A percentile compares a stretch with the other conserved stretches of the same genome.
Conservation (phyloP, 768 basidiomycete genomes). For the Leccinum variicolor region DNA sequence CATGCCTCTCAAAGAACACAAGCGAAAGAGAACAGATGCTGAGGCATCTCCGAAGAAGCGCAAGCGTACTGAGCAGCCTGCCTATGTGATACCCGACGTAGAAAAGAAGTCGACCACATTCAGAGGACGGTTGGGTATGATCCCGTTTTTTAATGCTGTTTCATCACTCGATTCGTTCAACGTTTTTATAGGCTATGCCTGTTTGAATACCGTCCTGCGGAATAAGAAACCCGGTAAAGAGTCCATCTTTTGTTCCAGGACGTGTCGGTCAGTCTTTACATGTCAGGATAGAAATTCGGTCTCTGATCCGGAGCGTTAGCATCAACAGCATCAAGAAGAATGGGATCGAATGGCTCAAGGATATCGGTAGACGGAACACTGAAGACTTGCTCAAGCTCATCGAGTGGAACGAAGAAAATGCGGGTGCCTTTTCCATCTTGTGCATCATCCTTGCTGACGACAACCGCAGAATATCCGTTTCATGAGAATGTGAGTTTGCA, state of each 20-base stretch:
- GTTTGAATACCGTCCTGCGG: slow-evolving; percentile 80
- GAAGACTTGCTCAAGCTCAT: slow-evolving; percentile 71
- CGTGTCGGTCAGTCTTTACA: slow-evolving; percentile 45
- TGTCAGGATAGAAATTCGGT: not conserved
- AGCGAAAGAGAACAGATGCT: slow-evolving; percentile 9
- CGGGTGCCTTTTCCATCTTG: slow-evolving; percentile 23
- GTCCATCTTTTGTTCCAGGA: slow-evolving; percentile 73
- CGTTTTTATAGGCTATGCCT: slow-evolving; percentile 59
- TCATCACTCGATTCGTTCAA: slow-evolving; percentile 1
- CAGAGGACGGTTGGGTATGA: slow-evolving; percentile 56
- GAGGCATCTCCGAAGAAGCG: slow-evolving; percentile 25
- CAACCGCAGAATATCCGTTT: slow-evolving; percentile 65
- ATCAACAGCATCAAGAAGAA: slow-evolving; percentile 77
- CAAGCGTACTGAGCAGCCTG: slow-evolving; percentile 38
- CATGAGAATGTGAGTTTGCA: slow-evolving; percentile 54
- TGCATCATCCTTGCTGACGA: not conserved
- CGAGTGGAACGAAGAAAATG: slow-evolving; percentile 90
- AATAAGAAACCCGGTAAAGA: slow-evolving; percentile 61
- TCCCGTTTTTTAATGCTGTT: not conserved
- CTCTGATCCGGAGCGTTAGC: slow-evolving; percentile 32
- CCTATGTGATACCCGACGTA: slow-evolving; percentile 72
- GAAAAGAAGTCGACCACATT: slow-evolving; percentile 65
- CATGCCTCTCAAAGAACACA: not conserved
- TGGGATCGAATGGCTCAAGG: slow-evolving; percentile 79
- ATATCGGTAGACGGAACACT: slow-evolving; percentile 72